Base-by-base conservation (phyloP, 2,329 filamentous ascomycete genomes). In the Trichophyton schoenleinii region DNA sequence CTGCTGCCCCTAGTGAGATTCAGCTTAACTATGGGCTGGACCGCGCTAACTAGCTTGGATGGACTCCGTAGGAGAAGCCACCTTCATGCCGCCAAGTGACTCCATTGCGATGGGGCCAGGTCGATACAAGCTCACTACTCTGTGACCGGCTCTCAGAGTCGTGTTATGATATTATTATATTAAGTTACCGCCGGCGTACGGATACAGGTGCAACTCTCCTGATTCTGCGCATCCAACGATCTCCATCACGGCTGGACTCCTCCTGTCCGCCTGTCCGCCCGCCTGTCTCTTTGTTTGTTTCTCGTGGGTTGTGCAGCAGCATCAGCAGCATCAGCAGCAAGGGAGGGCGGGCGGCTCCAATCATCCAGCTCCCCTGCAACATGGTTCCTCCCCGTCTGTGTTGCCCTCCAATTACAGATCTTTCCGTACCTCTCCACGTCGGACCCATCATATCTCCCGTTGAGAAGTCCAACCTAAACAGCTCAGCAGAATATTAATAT, bases 401-500 rank as follows among this genome's bases (percentile, higher is more conserved):
- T 42, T 58, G 55, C 55, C 55, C 34, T 58, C 41, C 55, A 44
- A 58, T 58, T 42, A 58, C 55, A 42, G 55, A 44, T 58, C 55
- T 58, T 58, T 44, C 55, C 55, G 55, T 44, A 18, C 55, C 41
- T 44, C 55, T 25, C 41, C 55, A 44, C 55, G 55, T 55, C 49
- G 49, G 49, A 55, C 34, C 49, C 49, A 55, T 55, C 49, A 22
- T 49, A 49, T 49, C 46, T 28, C 20, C 46, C 31, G 49, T 44
- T 20, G 49, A 55, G 49, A 55, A 55, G 25, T 28, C 34, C 49
- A 55, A 55, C 49, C 49, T 55, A 55, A 55, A 55, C 28, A 55
- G 49, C 49, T 55, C 28, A 36, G 11, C 8, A 36, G 8, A 36
- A 9, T 18, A 18, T 18, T 18, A 18, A 18, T 18, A 18, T 36